phyloP scores from a whole-genome alignment of 179 eudicot genomes.

The Silene vulgaris region DNA sequence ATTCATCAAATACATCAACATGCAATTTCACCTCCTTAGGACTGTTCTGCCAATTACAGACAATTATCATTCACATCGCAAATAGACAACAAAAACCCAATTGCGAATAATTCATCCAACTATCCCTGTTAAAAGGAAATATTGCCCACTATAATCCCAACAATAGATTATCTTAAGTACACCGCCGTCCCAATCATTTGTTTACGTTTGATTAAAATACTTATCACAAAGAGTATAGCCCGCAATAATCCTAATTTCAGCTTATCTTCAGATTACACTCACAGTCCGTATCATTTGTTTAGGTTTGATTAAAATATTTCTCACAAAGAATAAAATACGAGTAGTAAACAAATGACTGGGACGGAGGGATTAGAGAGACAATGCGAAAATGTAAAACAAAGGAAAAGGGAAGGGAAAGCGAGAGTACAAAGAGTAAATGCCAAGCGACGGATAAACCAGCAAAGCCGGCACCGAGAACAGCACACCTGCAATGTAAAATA shows the following conservation, averaged over 20 bases:
- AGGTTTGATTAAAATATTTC: neutral
- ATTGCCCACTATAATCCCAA: too few species aligned
- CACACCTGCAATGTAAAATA: conserved; percentile 43
- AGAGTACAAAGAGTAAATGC: conserved; percentile 66
- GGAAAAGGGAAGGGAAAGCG: conserved; percentile 4
- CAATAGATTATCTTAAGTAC: too few species aligned
- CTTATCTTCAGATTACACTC: too few species aligned
- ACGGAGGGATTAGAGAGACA: neutral
- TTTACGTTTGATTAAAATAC: too few species aligned
- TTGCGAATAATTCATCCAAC: too few species aligned
- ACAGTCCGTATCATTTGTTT: too few species aligned
- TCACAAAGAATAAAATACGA: neutral
- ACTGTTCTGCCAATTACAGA: conserved; percentile 51
- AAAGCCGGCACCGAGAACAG: conserved; percentile 97
- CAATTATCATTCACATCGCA: neutral
- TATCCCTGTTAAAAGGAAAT: too few species aligned
- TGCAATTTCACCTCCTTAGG: conserved; percentile 46
- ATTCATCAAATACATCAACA: conserved; percentile 79
- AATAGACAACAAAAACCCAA: too few species aligned
- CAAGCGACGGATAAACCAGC: conserved; percentile 93
- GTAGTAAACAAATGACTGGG: too few species aligned
- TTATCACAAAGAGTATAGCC: too few species aligned
- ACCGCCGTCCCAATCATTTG: too few species aligned
- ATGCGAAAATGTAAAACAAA: neutral
- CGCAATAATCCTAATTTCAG: too few species aligned